Evolutionary conservation across 2,329 filamentous ascomycete genomes (phyloP), one percentile per base, ranked within the genome.

Genomic region (Xylaria digitata): DNA sequence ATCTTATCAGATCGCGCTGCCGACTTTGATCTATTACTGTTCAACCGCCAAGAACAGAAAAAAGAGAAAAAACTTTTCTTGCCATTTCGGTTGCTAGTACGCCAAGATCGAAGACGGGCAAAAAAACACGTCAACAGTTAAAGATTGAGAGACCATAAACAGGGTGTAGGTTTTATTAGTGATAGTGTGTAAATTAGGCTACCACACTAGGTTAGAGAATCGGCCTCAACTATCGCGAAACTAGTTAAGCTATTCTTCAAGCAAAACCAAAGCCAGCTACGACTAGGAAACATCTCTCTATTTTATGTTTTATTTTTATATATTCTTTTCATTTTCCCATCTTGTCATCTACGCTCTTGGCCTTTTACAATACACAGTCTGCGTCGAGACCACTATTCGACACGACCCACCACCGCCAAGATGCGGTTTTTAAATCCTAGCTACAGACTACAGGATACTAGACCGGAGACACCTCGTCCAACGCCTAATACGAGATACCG

Each of bases 1-100:
- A 62, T 62, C 52, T 62, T 62, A 62, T 62, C 60, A 55, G 60
- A 62, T 62, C 6, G 32, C 7, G 32, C 43, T 13, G 30, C 6
- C 3, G 2, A 40, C 48, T 37, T 42, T 23, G 21, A 34, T 32
- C 19, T 21, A 61, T 59, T 60, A 42, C 45, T 60, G 45, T 48
- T 40, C 23, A 26, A 30, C 9, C 13, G 46, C 11, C 34, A 15
- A 42, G 26, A 32, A 17, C 50, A 23, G 26, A 6, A 32, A n/a
- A 17, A n/a, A n/a, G n/a, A n/a, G n/a, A n/a, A 30, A 54, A 45
- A 54, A 2, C 21, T 43, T 30, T 37, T 43, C 19, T 37, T 19
- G 2, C n/a, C 13, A 19, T 26, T 13, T 45, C 34, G n/a, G 34
- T 32, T 30, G n/a, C 9, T 42, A 17, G 32, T 17, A 6, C 21